Evolutionary conservation across 2,329 filamentous ascomycete genomes (phyloP).

Genomic region (Chrysoporthe deuterocubensis): DNA sequence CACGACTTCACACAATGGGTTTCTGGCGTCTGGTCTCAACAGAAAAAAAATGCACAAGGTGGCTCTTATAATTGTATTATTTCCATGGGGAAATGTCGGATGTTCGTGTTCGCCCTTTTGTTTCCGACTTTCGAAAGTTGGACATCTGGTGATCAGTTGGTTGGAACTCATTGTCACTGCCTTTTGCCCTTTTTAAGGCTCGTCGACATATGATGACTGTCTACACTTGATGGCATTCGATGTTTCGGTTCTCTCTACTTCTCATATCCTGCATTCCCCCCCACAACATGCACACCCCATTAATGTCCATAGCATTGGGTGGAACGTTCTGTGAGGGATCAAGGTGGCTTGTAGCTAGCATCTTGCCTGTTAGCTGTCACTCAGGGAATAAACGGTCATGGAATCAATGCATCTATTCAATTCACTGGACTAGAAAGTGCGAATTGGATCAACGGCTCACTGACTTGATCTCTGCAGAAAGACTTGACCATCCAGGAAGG

Average conservation of each 20-base stretch:
- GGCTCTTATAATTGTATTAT: neutral
- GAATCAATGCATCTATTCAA: neutral
- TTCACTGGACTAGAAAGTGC: neutral
- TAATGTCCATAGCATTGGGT: slow-evolving; percentile 16
- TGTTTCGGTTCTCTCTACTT: neutral
- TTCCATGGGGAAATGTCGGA: neutral
- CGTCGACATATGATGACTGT: neutral
- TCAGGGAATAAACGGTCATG: slow-evolving; percentile 20
- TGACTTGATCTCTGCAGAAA: neutral
- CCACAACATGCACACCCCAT: slow-evolving; percentile 10
- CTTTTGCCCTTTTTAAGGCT: neutral
- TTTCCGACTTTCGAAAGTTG: neutral
- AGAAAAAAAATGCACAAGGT: neutral
- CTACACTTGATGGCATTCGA: neutral
- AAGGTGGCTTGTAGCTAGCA: slow-evolving; percentile 24
- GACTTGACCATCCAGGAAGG: neutral
- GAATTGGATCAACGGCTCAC: neutral
- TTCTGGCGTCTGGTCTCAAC: neutral
- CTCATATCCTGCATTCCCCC: slow-evolving; percentile 1
- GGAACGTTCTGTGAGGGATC: slow-evolving; percentile 13
- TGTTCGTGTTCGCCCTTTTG: slow-evolving; percentile 1
- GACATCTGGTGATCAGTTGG: neutral
- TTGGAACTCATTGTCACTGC: neutral
- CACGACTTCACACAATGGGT: too few relatives aligned
- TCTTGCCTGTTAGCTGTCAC: slow-evolving; percentile 22